Conservation (phyloP, 106 monocot species). For the Allium cepa region DNA sequence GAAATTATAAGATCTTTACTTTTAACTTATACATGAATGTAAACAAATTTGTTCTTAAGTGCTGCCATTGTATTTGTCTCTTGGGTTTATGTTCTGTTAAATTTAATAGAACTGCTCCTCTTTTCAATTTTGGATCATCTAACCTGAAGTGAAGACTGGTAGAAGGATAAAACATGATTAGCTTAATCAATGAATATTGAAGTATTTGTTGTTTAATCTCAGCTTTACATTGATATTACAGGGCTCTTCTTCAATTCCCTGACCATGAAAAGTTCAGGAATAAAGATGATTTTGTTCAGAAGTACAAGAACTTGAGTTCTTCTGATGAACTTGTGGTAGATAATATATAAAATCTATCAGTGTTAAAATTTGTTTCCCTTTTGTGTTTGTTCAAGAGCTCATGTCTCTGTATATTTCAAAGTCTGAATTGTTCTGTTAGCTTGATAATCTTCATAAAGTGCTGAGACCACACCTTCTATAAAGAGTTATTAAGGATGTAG, state of each 20-base stretch:
- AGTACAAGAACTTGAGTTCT: conserved; percentile 92
- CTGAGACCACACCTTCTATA: conserved; percentile 93
- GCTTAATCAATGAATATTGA: neutral
- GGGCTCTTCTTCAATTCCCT: conserved; percentile 97
- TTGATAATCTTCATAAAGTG: conserved; percentile 93
- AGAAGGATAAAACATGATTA: too few relatives aligned
- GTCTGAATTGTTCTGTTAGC: conserved; percentile 41
- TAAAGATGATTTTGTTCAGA: conserved; percentile 94
- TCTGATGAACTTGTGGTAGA: conserved; percentile 92
- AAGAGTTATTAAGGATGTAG: conserved; percentile 97
- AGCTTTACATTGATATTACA: conserved; percentile 11
- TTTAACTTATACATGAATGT: too few relatives aligned
- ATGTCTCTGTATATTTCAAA: neutral
- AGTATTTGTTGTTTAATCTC: neutral
- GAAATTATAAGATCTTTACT: too few relatives aligned
- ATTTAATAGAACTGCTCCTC: too few relatives aligned
- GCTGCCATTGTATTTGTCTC: too few relatives aligned
- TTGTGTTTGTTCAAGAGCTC: neutral
- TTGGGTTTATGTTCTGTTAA: too few relatives aligned
- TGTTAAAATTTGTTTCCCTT: neutral
- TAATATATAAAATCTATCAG: neutral
- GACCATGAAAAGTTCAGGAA: conserved; percentile 75
- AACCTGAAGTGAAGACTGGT: too few relatives aligned
- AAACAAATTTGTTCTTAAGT: too few relatives aligned
- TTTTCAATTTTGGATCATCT: too few relatives aligned